Base-by-base conservation (phyloP, 2,329 filamentous ascomycete species). In the Myriosclerotinia scirpicola region DNA sequence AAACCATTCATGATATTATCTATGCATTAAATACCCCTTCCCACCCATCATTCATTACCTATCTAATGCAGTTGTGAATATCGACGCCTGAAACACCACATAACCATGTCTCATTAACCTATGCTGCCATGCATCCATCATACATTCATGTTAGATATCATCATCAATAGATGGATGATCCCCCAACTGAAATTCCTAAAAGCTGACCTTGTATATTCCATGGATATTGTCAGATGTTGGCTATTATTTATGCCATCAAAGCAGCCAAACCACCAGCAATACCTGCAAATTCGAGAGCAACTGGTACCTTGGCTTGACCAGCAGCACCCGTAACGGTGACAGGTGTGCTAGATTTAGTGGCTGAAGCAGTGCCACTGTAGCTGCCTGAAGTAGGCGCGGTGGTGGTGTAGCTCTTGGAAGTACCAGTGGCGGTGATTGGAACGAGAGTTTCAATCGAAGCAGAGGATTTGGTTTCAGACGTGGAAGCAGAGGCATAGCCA, bases 201-300 rank as follows among this genome's bases (percentile, higher is more conserved):
- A 50, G 12, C 9, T 8, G 7, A 22, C 20, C 46, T 22, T 38
- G n/a, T 22, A 38, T 60, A 12, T 60, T 26, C 9, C 2, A 22
- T 22, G 58, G 26, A 50, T 5, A 50, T 38, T 8, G 5, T 50
- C 30, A 15, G 53, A 55, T 17, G 1, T 50, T 14, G 2, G 3
- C 15, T 0, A 26, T 15, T 3, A 30, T 15, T 46, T 68, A 72
- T 26, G 63, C 55, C 69, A 73, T 69, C 58, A 73, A 65, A 56
- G 69, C 67, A 67, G 69, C 69, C 26, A 73, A 66, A 1, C 72
- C 71, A 22, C 67, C 69, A 53, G 70, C 34, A 26, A 73, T 54
- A 55, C 68, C 64, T 26, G 62, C 48, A 34, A 71, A 44, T 36
- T 67, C 68, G 44, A 70, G 44, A 9, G 69, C 54, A 62, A 67